Evolutionary conservation across 805 yeast species (phyloP), one percentile per base, ranked within the genome.

Genomic region (Nadsonia fulvescens): DNA sequence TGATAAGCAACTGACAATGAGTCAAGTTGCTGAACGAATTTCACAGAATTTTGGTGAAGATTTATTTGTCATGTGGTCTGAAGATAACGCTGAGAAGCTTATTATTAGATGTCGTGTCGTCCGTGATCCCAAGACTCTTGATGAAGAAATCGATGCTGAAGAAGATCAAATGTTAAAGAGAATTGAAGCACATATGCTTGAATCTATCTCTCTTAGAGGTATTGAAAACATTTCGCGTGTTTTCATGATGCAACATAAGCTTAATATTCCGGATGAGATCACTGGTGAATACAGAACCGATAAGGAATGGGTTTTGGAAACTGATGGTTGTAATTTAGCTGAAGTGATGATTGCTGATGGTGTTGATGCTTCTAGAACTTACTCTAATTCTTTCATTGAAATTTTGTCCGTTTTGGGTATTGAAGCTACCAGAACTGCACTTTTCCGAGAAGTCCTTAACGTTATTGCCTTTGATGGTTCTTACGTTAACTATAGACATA

Each of bases 381-480:
- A 86, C 56, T 83, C 96, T 22, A 89, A 89, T 57, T 86, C 94
- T 33, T 89, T 89, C 53, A 92, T 89, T 42, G 99, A 89, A 53
- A 70, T 89, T 37, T 65, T 86, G 51, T 77, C 82, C 29, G 98
- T 89, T 8, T 59, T 89, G 40, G 99, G 99, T 63, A 89, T 89
- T 47, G 99, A 89, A 53, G 99, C 99, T 22, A 91, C 96, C 13
- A 73, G 98, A 53, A 67, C 83, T 28, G 93, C 96, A 1, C 60
- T 89, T 42, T 89, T 74, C 63, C 77, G 72, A 49, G 98, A 89
- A 58, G 82, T 89, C 43, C 70, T 78, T 55, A 89, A 89, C 46
- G 99, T 89, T 42, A 82, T 89, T 65, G 94, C 96, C 3, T 89
- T 92, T 44, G 99, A 89, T 65, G 99, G 98, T 77, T 83, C 98